Evolutionary conservation across 148 eudicot species (phyloP), one percentile per base, ranked within the genome.

Genomic region (Spergularia marina): DNA sequence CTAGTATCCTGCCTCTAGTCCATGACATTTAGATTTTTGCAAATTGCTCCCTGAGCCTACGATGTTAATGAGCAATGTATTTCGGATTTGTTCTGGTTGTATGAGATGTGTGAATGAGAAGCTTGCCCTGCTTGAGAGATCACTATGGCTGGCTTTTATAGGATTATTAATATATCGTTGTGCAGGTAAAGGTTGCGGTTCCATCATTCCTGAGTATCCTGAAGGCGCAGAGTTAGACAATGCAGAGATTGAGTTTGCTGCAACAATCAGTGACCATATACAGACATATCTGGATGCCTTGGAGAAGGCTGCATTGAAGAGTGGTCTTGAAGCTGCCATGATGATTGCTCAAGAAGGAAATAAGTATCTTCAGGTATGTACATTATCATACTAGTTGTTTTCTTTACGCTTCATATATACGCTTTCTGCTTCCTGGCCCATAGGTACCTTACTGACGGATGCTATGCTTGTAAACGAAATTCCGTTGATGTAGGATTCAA

Each of bases 221-320:
- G 44, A 13, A 30, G 36, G 36, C 36, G 4, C 36, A 16, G 57
- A 44, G 44, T 17, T 49, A 5, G 71, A 34, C 47, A 65, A 44
- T 44, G 12, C 23, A 21, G 72, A 58, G 1, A 44, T 2, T 12
- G 52, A 41, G 10, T 68, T 76, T 18, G 65, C 39, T 57, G n/a
- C 55, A 12, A 44, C 21, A 7, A 52, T 76, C 47, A 25, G 71
- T 18, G 34, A 15, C 23, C 16, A 23, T 25, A 49, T 76, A 4
- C 25, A 56, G 7, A 65, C 55, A 41, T 76, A 68, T 58, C n/a
- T 76, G 41, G 20, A 57, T 39, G 65, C n/a, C 10, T 18, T 76
- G 65, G 78, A 76, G 65, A 76, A 76, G 73, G 78, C 54, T 5
- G 67, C 55, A 18, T 44, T 76, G 23, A 76, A 56, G 56, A 69